Evolutionary conservation across 1,284 basidiomycete species (phyloP), one percentile per base, ranked within the genome.

Genomic region (Sanghuangporus sanghuang): DNA sequence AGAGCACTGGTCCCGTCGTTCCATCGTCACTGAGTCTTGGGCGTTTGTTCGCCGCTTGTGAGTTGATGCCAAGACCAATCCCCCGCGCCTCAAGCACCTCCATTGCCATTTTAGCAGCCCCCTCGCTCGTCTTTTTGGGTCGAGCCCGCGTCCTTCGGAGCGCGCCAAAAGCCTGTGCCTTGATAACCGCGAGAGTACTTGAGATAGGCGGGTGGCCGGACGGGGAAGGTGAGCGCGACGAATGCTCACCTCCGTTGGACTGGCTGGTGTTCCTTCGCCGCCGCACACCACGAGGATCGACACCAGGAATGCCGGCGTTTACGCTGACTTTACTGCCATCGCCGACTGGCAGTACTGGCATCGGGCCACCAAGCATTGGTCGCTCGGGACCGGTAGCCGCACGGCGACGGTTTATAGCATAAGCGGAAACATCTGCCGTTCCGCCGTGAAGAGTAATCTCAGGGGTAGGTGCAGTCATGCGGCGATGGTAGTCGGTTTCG

Each of bases 101-200:
- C 75, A 90, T 82, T 2, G 90, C 88, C 66, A 89, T 86, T 74
- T 85, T 89, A 12, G 86, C 84, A 48, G 88, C 87, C 44, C 83
- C 85, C 64, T 92, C 89, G 32, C 85, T 83, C 38, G 85, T 78
- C 73, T 84, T 87, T 76, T 88, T 92, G 58, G 84, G 81, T 66
- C 87, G 81, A 52, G 85, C 80, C 64, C 90, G 83, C 62, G 90
- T 89, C 72, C 90, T 81, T 59, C 91, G 86, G 68, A 92, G 78
- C 16, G 89, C 89, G 48, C 91, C 91, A 71, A 92, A 93, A 39
- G 91, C 87, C 72, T 92, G 90, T 49, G 90, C 90, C 75, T 93
- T 93, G 76, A 93, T 91, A 64, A 93, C 90, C 57, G 91, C 90
- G 56, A 93, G 81, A 35, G 91, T 93, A 36, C 89, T 87, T 55